These are phyloP conservation scores for Diplosphaera chodatii DNA, from an alignment of 139 green algal species.

Conservation along the genomic window DNA sequence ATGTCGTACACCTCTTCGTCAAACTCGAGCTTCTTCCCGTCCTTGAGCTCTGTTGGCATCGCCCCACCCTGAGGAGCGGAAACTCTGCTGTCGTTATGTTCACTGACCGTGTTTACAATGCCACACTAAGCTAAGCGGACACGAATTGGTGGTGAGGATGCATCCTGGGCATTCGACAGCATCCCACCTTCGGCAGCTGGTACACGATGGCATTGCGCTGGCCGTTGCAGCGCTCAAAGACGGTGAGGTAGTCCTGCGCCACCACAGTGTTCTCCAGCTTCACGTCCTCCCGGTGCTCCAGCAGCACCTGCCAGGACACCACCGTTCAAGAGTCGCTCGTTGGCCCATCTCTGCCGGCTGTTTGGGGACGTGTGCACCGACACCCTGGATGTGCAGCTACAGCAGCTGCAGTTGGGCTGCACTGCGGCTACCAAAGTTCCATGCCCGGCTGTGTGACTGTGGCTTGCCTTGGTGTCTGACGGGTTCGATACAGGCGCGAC, in stretches of 20 bases:
- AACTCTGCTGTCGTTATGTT: too few relatives aligned
- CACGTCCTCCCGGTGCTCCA: conserved; percentile 67
- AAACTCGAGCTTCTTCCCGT: conserved; percentile 47
- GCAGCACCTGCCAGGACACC: conserved; percentile 39
- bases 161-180: background rate
- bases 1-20: conserved; percentile 34
- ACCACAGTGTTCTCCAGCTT: conserved; percentile 66
- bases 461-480: conserved; percentile 21
- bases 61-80: background rate
- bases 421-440: background rate
- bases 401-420: background rate
- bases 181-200: conserved; percentile 24
- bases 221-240: conserved; percentile 42
- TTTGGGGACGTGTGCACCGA: too few relatives aligned
- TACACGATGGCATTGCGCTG: conserved; percentile 32
- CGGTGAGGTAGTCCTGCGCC: conserved; percentile 30
- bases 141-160: too few relatives aligned
- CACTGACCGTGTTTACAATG: too few relatives aligned
- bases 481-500: conserved; percentile 41
- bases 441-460: background rate
- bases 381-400: too few relatives aligned
- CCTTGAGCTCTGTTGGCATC: conserved; percentile 28
- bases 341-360: too few relatives aligned
- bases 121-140: too few relatives aligned
- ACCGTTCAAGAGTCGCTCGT: too few relatives aligned